A percentile compares a stretch with the other conserved stretches of the same genome.
Evolutionary conservation across 2,329 filamentous ascomycete species (phyloP).

Genomic region (Clarireedia sp.): DNA sequence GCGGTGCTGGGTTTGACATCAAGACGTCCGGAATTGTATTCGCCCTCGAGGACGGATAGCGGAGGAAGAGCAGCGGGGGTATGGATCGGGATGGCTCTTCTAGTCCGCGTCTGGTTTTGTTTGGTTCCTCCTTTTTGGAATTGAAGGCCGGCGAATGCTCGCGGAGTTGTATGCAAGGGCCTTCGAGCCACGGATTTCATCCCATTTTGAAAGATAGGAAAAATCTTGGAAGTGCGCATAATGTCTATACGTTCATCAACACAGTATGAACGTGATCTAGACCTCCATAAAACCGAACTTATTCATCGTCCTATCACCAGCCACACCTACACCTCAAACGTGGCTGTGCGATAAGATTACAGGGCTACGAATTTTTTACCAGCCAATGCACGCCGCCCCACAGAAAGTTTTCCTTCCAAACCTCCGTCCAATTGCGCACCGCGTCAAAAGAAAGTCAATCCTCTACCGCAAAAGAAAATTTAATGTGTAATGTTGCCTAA

Average conservation of each 20-base stretch:
- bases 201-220: background rate
- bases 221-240: background rate
- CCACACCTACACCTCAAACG: too few species aligned
- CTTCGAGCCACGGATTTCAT: background rate
- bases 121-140: background rate
- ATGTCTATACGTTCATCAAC: background rate
- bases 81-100: background rate
- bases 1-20: constrained; percentile 18
- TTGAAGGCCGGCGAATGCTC: background rate
- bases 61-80: background rate
- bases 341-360: too few species aligned
- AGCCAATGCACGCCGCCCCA: too few species aligned
- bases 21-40: constrained; percentile 13
- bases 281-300: background rate
- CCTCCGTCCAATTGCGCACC: background rate
- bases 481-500: constrained; percentile 22
- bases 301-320: too few species aligned
- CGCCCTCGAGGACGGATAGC: too few species aligned
- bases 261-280: background rate
- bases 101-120: background rate
- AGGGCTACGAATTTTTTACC: too few species aligned
- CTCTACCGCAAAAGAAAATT: background rate
- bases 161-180: background rate
- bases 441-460: background rate
- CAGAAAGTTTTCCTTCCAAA: too few species aligned